Conservation (phyloP, 805 yeast species). For the Millerozyma acaciae region DNA sequence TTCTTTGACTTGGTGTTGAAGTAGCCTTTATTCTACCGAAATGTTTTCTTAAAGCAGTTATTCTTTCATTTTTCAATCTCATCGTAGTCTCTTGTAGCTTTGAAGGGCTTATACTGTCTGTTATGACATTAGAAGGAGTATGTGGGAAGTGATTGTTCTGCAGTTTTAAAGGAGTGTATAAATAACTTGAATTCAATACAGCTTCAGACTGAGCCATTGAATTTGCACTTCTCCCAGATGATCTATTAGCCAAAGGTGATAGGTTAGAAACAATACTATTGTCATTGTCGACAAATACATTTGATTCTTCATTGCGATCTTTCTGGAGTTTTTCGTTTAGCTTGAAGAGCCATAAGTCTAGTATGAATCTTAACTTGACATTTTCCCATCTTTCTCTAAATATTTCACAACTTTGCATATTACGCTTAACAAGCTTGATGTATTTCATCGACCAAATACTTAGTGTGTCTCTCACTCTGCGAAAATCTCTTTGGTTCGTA, state of each 20-base stretch:
- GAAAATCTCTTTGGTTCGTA: conserved; percentile 25
- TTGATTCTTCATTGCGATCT: conserved; percentile 2
- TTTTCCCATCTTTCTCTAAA: conserved; percentile 31
- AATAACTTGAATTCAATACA: conserved; percentile 17
- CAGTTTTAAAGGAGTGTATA: conserved; percentile 33
- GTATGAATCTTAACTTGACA: conserved; percentile 23
- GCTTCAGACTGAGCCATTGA: not conserved
- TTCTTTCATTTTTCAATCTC: conserved; percentile 27
- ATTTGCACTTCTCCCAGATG: conserved; percentile 7
- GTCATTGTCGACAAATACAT: conserved; percentile 13
- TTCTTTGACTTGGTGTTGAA: conserved; percentile 10
- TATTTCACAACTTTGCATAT: conserved; percentile 32
- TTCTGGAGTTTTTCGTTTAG: conserved; percentile 9
- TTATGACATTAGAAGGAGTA: conserved; percentile 18
- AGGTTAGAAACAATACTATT: conserved; percentile 20
- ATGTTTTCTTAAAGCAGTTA: conserved; percentile 32
- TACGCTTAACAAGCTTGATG: conserved; percentile 28
- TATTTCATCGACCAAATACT: conserved; percentile 35
- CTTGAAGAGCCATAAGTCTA: conserved; percentile 37
- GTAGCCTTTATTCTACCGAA: conserved; percentile 23
- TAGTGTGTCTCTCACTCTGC: conserved; percentile 20
- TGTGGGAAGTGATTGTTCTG: conserved; percentile 11
- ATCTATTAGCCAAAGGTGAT: conserved; percentile 31
- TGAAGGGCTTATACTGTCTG: conserved; percentile 29
- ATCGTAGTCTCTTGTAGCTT: conserved; percentile 38